Base-by-base conservation (phyloP, 768 basidiomycete species). In the Boletus subcaerulescens region DNA sequence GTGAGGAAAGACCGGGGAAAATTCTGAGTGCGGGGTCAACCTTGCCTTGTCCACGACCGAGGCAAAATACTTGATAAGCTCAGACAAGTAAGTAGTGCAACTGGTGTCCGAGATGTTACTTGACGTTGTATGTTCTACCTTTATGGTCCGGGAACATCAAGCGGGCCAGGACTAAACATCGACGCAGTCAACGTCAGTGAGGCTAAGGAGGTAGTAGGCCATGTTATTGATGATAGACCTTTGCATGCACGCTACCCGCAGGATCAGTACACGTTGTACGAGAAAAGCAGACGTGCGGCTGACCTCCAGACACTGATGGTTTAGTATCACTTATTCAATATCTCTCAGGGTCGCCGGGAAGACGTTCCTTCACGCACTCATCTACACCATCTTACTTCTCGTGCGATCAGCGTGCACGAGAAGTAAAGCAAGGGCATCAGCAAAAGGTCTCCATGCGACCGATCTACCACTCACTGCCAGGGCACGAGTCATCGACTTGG, bases 301-400 rank as follows among this genome's bases (percentile, higher is more conserved):
- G 29, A 63, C 49, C 76, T 72, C 76, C 75, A 77, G 48, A 76
- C 68, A 57, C 76, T 77, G 59, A 77, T 74, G 60, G 77, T 72
- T 48, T 68, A 74, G 33, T 71, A 65, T 35, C 74, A 73, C 4
- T 65, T 64, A 48, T 71, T 64, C 50, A 77, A 65, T n/a, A 77
- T 17, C 71, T 69, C 45, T 74, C 73, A 2, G 74, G 76, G 3
- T 78, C 76, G 18, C 65, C 71, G 9, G 65, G 67, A 11, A 73
- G 68, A 42, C 74, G 72, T 7, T 66, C 32, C 36, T n/a, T 39
- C 20, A 49, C 8, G 8, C 24, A 7, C 52, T 38, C 14, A 7
- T 32, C 36, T 31, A 38, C 29, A 18, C 11, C 6, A 11, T 3
- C 18, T n/a, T n/a, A n/a, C n/a, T n/a, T n/a, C n/a, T 18, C 18